phyloP scores from a whole-genome alignment of 192 early-diverging fungal genomes.

The Linderina pennispora region DNA sequence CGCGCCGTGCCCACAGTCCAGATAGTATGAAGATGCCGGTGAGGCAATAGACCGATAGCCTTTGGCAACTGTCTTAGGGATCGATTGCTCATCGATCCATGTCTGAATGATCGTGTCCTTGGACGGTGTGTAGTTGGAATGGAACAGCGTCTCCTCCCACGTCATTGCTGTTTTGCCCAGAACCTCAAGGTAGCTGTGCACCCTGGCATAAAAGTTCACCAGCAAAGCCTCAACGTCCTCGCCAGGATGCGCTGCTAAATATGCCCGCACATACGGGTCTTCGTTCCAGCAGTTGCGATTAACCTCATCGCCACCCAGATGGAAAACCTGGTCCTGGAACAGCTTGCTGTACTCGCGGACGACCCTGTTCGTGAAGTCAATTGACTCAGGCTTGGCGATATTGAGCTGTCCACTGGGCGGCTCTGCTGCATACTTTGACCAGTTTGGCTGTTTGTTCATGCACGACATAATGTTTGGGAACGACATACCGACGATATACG shows the following conservation, averaged over 20 bases:
- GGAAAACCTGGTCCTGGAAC: slow-evolving; percentile 67
- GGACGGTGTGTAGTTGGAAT: slow-evolving; percentile 48
- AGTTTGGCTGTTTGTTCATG: slow-evolving; percentile 53
- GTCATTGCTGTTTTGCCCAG: slow-evolving; percentile 59
- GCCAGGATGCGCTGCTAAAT: slow-evolving; percentile 24
- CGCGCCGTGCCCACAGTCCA: slow-evolving; percentile 71
- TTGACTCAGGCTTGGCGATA: slow-evolving; percentile 57
- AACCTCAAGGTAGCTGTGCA: slow-evolving; percentile 43
- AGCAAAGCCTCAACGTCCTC: slow-evolving; percentile 33
- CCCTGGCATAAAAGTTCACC: slow-evolving; percentile 49
- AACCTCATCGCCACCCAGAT: slow-evolving; percentile 76
- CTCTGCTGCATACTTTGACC: slow-evolving; percentile 55
- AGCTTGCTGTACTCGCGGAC: slow-evolving; percentile 58
- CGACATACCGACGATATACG: slow-evolving; percentile 47
- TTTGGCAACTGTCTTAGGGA: slow-evolving; percentile 50
- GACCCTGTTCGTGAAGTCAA: slow-evolving; percentile 55
- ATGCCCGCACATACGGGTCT: slow-evolving; percentile 42
- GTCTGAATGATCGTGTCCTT: slow-evolving; percentile 66
- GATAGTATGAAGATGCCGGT: slow-evolving; percentile 58
- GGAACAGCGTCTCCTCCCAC: slow-evolving; percentile 73
- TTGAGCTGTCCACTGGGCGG: slow-evolving; percentile 83
- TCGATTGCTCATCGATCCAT: slow-evolving; percentile 60
- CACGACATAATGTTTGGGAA: slow-evolving; percentile 60
- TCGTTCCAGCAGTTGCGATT: slow-evolving; percentile 64
- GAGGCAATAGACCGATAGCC: slow-evolving; percentile 63